Percentiles rank a stretch among this genome's conserved stretches.
Evolutionary conservation across 2,329 filamentous ascomycete species (phyloP).

Genomic region (Metarhizium rileyi): DNA sequence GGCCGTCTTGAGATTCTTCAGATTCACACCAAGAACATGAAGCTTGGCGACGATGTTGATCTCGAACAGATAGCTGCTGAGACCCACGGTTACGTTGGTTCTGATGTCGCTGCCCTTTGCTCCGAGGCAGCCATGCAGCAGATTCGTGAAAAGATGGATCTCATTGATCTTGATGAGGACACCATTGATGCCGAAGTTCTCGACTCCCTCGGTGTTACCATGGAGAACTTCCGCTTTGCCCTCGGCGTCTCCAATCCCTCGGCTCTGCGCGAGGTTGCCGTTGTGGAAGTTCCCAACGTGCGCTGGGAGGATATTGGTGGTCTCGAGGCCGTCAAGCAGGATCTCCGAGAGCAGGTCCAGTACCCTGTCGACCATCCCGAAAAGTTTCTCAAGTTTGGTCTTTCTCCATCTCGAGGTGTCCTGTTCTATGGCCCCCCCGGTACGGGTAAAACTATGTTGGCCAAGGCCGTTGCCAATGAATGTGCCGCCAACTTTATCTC

Average conservation of each 20-base stretch:
- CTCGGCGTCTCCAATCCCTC: conserved; percentile 98
- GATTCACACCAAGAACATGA: conserved; percentile 99
- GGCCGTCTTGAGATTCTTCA: conserved; percentile 97
- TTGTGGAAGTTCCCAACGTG: conserved; percentile 98
- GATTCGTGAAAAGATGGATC: conserved; percentile 99
- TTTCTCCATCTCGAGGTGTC: conserved; percentile 95
- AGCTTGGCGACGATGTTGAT: conserved; percentile 92
- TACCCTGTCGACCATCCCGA: conserved; percentile 99
- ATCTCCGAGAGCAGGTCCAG: conserved; percentile 97
- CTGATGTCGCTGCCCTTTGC: conserved; percentile 94
- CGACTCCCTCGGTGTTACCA: conserved; percentile 95
- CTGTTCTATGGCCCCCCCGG: conserved; percentile 97
- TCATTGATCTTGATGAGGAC: conserved; percentile 97
- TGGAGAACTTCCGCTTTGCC: conserved; percentile 99
- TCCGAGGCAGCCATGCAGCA: conserved; percentile 99
- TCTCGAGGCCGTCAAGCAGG: conserved; percentile 96
- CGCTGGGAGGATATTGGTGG: conserved; percentile 99
- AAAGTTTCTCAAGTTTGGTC: conserved; percentile 99
- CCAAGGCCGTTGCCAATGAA: conserved; percentile 98
- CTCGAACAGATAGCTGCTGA: conserved; percentile 93
- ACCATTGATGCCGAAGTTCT: conserved; percentile 98
- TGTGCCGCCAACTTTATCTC: conserved; percentile 99
- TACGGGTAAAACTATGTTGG: conserved; percentile 99
- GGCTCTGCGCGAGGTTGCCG: conserved; percentile 93
- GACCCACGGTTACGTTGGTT: conserved; percentile 98